These are phyloP conservation scores for Aureobasidium melanogenum DNA, from an alignment of 2,329 filamentous ascomycete genomes.

Conservation along the genomic window DNA sequence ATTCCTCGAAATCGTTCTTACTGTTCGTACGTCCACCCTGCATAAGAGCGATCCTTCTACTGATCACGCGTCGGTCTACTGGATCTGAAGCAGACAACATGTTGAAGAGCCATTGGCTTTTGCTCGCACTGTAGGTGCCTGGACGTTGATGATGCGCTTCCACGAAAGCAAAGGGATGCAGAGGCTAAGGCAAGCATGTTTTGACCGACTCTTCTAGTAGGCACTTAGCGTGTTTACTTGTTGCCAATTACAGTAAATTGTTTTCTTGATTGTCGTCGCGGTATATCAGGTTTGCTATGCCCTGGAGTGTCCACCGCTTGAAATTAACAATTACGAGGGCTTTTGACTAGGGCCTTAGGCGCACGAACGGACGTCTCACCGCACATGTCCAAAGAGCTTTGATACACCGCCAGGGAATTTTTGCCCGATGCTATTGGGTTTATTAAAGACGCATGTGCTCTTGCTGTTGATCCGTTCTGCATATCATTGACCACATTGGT, in stretches of 20 bases:
- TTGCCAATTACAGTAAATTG: neutral
- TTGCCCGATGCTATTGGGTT: neutral
- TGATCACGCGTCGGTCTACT: neutral
- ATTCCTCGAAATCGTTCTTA: neutral
- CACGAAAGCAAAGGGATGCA: neutral
- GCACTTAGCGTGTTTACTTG: neutral
- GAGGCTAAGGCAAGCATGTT: neutral
- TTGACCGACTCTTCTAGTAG: neutral
- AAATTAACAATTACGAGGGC: conserved; percentile 7
- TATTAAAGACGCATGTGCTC: neutral
- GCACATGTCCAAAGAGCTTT: neutral
- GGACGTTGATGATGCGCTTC: neutral
- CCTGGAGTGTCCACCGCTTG: neutral
- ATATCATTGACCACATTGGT: neutral
- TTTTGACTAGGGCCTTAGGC: conserved; percentile 1
- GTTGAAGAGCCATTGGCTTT: neutral
- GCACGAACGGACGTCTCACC: conserved; percentile 1
- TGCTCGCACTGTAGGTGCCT: neutral
- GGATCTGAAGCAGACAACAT: neutral
- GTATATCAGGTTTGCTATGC: neutral
- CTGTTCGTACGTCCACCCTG: neutral
- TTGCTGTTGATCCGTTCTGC: neutral
- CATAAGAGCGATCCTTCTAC: neutral
- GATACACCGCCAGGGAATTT: conserved; percentile 1
- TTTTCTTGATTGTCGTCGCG: neutral